A percentile compares a stretch with the other conserved stretches of the same genome.
phyloP scores from a whole-genome alignment of 108 stramenopile species.

The Fragilariopsis cylindrus region DNA sequence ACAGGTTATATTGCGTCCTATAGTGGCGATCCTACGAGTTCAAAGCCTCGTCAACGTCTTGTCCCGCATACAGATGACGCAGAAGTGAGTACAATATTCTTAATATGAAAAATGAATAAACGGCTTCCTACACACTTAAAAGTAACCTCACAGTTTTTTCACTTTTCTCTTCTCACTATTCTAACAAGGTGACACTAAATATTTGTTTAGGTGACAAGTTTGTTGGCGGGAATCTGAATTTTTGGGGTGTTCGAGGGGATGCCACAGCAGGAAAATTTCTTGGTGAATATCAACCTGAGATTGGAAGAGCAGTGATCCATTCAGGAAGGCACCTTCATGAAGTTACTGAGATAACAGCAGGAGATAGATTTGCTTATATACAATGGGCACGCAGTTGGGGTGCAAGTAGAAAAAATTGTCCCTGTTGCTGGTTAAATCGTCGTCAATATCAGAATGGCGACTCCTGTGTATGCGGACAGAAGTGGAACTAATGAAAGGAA shows the following conservation, averaged over 20 bases:
- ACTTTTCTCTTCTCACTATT: not conserved
- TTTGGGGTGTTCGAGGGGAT: slow-evolving; percentile 74
- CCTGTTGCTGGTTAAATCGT: slow-evolving; percentile 82
- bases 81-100: slow-evolving; percentile 36
- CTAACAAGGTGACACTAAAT: slow-evolving; percentile 59
- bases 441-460: slow-evolving; percentile 18
- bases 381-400: slow-evolving; percentile 77
- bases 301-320: slow-evolving; percentile 71
- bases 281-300: slow-evolving; percentile 44
- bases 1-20: slow-evolving; percentile 83
- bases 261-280: slow-evolving; percentile 40
- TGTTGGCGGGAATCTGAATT: slow-evolving; percentile 64
- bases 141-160: not conserved
- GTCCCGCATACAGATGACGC: slow-evolving; percentile 86
- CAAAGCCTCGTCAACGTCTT: slow-evolving; percentile 59
- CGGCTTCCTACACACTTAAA: no score
- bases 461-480: slow-evolving; percentile 52
- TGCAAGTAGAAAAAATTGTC: slow-evolving; percentile 51
- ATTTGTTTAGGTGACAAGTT: slow-evolving; percentile 73
- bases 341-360: slow-evolving; percentile 63
- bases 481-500: slow-evolving; percentile 52
- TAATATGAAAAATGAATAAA: no score
- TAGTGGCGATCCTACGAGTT: slow-evolving; percentile 43
- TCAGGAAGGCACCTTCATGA: slow-evolving; percentile 80
- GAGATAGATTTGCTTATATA: slow-evolving; percentile 78